These are phyloP conservation scores for Yamadazyma mexicana DNA, from an alignment of 1,139 yeast genomes.

Conservation along the genomic window DNA sequence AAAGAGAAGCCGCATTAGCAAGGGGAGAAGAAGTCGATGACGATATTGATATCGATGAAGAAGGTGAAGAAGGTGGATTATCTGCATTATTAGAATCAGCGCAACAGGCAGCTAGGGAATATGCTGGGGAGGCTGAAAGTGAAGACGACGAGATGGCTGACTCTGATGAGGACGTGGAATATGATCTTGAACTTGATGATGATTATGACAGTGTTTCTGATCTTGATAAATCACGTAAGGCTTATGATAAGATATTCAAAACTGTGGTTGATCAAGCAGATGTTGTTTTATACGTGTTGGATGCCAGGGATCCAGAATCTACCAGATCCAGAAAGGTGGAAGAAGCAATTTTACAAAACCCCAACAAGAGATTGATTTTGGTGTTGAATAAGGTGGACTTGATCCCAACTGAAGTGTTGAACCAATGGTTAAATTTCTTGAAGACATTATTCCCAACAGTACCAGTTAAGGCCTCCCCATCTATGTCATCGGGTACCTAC, in stretches of 20 bases:
- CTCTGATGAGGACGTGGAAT: slow-evolving; percentile 48
- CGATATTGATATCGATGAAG: slow-evolving; percentile 40
- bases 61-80: slow-evolving; percentile 59
- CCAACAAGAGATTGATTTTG: slow-evolving; percentile 79
- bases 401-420: slow-evolving; percentile 79
- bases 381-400: slow-evolving; percentile 90
- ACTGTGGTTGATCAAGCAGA: slow-evolving; percentile 85
- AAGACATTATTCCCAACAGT: slow-evolving; percentile 87
- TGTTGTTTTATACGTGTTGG: slow-evolving; percentile 87
- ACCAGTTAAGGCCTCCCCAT: slow-evolving; percentile 70
- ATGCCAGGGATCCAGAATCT: slow-evolving; percentile 96
- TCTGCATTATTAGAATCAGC: slow-evolving; percentile 90
- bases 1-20: slow-evolving; percentile 46
- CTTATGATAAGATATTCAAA: slow-evolving; percentile 86
- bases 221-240: slow-evolving; percentile 81
- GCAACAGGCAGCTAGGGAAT: slow-evolving; percentile 76
- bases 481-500: slow-evolving; percentile 61
- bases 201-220: slow-evolving; percentile 39
- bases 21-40: slow-evolving; percentile 33
- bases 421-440: slow-evolving; percentile 81
- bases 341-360: slow-evolving; percentile 76
- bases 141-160: slow-evolving; percentile 41
- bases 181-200: slow-evolving; percentile 45
- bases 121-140: slow-evolving; percentile 53
- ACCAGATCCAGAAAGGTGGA: slow-evolving; percentile 92